Percentiles rank a stretch among this genome's conserved stretches.
Evolutionary conservation across 176 grass and related monocot species (phyloP).

Genomic region (Eremochloa ophiuroides): DNA sequence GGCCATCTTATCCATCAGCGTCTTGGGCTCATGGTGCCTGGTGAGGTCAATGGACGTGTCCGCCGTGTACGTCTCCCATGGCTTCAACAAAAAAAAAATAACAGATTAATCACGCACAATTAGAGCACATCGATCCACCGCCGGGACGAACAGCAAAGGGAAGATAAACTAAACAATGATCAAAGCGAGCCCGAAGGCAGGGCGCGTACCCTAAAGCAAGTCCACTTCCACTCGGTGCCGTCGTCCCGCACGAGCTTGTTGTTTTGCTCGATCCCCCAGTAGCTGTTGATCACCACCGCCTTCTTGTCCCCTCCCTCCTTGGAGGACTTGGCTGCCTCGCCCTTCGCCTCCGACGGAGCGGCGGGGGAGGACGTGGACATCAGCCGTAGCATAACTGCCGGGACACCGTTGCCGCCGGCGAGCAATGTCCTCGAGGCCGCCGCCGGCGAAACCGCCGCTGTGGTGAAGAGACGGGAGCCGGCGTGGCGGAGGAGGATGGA

Average conservation of each 20-base stretch:
- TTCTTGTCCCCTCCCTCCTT: slow-evolving; percentile 38
- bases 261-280: slow-evolving; percentile 60
- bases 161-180: background rate
- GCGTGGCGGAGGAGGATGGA: slow-evolving; percentile 48
- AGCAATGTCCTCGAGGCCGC: slow-evolving; percentile 16
- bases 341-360: background rate
- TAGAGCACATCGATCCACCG: background rate
- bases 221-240: slow-evolving; percentile 81
- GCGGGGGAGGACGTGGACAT: slow-evolving; percentile 32
- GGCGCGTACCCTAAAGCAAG: slow-evolving; percentile 68
- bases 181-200: background rate
- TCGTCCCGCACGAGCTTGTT: slow-evolving; percentile 64
- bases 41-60: slow-evolving; percentile 59
- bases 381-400: slow-evolving; percentile 21
- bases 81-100: slow-evolving; percentile 30
- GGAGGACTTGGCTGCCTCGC: background rate
- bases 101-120: background rate
- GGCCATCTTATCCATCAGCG: slow-evolving; percentile 62
- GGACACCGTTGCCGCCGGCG: background rate
- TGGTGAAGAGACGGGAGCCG: slow-evolving; percentile 26
- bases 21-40: slow-evolving; percentile 64
- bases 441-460: background rate
- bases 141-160: background rate
- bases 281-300: slow-evolving; percentile 52
- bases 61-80: slow-evolving; percentile 68